Evolutionary conservation across 768 basidiomycete species (phyloP), one percentile per base, ranked within the genome.

Genomic region (Calocera cornea): DNA sequence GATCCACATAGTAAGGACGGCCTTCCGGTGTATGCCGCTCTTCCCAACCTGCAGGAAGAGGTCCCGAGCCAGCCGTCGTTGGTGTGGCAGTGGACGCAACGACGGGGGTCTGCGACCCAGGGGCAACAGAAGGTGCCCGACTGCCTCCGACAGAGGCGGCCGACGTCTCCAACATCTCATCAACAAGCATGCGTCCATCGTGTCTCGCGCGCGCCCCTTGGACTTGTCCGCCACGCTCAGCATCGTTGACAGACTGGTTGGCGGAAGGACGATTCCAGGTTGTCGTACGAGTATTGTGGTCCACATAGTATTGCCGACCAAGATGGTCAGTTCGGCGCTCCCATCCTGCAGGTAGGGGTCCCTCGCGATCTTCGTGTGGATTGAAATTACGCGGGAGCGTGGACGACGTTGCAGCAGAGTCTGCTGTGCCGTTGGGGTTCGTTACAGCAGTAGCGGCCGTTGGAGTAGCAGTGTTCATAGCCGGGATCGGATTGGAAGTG

Each of bases 1-100:
- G 97, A 76, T 99, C 97, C 64, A 99, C 97, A 76, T 97, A 99
- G 79, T 99, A 99, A 1, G 97, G 93, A 41, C 97, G 86, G 22
- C 97, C 97, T 79, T 99, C 97, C 0, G 95, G 94, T 1, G 97
- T 99, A 78, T 95, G 95, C 40, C 97, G 86, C 79, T 98, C 97
- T 75, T 99, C 97, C 97, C 97, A 99, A 1, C 97, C 97, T 68
- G 95, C 90, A 1, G 97, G 97, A 22, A 99, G 81, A 66, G 86
- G 87, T 1, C 97, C 95, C 0, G 85, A 81, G 2, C 94, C 95
- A 40, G 88, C 78, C n/a, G 85, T 85, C 10, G 90, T 88, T 3
- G 76, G 73, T 29, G 73, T 74, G 17, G 75, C 68, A 0, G 70
- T 60, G 10, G 54, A 60, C 10, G 54, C 54, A 19, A 60, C 68